These are phyloP conservation scores for Capillidium heterosporum DNA, from an alignment of 371 early-diverging fungal species.

Conservation along the genomic window DNA sequence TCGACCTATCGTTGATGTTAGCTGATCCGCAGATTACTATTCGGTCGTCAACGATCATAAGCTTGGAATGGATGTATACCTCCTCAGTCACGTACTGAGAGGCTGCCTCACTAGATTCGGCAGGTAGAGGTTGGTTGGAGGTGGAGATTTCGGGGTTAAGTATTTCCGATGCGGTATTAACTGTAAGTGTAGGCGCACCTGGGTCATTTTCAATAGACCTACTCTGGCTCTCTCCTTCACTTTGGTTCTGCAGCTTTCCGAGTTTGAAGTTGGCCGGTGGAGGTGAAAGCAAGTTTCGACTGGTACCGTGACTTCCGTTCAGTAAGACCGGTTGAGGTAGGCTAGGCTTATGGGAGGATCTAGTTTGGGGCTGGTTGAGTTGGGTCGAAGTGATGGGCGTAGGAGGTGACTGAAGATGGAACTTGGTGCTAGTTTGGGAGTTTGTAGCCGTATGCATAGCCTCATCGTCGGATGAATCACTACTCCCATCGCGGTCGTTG, in stretches of 20 bases:
- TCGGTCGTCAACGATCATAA: slow-evolving; percentile 80
- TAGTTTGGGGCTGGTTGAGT: no score
- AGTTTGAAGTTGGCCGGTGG: no score
- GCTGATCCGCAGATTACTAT: slow-evolving; percentile 72
- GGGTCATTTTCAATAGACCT: neutral
- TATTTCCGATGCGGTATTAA: neutral
- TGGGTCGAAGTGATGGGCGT: no score
- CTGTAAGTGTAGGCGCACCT: neutral
- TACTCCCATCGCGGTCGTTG: neutral
- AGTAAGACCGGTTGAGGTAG: no score
- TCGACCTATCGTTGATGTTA: slow-evolving; percentile 80
- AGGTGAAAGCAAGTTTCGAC: neutral
- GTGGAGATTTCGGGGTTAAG: no score
- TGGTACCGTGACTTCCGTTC: no score
- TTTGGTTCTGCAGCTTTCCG: neutral
- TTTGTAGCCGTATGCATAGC: neutral
- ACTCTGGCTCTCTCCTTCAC: neutral
- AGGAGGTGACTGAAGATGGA: no score
- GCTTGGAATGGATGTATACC: slow-evolving; percentile 79
- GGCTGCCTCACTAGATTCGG: slow-evolving; percentile 13
- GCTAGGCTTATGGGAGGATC: no score
- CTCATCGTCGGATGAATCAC: neutral
- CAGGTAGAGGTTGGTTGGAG: neutral
- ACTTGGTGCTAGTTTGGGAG: no score
- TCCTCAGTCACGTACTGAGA: slow-evolving; percentile 54